Evolutionary conservation across 2,329 filamentous ascomycete genomes (phyloP).

Genomic region (Ceratocystis colombiana): DNA sequence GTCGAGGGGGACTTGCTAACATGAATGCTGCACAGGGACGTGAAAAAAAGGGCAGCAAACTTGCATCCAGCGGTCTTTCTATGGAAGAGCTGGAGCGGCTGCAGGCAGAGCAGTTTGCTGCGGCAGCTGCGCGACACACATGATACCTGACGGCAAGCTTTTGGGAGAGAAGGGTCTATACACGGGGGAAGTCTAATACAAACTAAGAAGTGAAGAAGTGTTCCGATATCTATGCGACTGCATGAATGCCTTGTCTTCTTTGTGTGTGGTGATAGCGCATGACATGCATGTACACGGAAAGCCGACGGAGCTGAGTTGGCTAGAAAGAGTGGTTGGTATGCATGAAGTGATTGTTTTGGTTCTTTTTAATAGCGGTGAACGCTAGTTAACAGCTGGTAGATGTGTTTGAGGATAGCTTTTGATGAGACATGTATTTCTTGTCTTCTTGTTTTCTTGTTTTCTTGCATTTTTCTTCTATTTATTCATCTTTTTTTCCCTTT

Average conservation of each 20-base stretch:
- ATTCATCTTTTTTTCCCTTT: background rate
- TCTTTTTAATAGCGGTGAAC: constrained; percentile 1
- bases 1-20: constrained; percentile 3
- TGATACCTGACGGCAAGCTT: constrained; percentile 2
- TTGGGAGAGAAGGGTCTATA: background rate
- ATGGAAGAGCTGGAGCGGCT: constrained; percentile 81
- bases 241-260: background rate
- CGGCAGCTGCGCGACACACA: constrained; percentile 40
- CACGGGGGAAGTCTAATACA: too few relatives aligned
- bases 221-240: background rate
- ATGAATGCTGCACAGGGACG: constrained; percentile 62
- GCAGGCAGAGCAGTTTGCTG: constrained; percentile 84
- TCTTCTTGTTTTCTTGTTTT: background rate
- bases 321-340: too few relatives aligned
- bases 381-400: background rate
- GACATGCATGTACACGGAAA: background rate
- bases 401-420: background rate
- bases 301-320: too few relatives aligned
- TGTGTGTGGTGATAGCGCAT: background rate
- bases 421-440: background rate
- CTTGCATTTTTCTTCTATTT: background rate
- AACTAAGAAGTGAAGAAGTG: too few relatives aligned
- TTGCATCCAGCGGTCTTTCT: constrained; percentile 84
- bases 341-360: too few relatives aligned
- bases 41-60: constrained; percentile 95